These are phyloP conservation scores for Pleomassaria siparia DNA, from an alignment of 2,329 filamentous ascomycete species.

Conservation along the genomic window DNA sequence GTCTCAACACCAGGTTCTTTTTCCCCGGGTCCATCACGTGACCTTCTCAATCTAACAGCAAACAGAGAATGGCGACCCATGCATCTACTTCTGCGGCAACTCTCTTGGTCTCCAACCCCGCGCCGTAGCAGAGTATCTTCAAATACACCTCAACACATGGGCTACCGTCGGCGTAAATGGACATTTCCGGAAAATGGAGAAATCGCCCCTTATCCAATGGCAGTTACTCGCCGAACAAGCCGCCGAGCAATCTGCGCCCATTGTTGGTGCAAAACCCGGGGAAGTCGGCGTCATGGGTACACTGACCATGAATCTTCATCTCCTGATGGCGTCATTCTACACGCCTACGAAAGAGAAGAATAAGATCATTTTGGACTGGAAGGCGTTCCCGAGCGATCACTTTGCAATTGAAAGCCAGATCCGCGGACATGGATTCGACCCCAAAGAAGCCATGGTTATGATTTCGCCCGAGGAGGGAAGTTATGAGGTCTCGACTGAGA, in stretches of 20 bases:
- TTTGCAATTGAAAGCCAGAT: slow-evolving; percentile 85
- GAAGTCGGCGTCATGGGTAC: slow-evolving; percentile 90
- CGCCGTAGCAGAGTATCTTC: slow-evolving; percentile 64
- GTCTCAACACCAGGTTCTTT: slow-evolving; percentile 17
- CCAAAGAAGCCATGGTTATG: slow-evolving; percentile 68
- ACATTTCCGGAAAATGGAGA: slow-evolving; percentile 70
- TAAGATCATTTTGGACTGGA: slow-evolving; percentile 84
- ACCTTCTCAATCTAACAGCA: neutral
- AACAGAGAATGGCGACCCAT: slow-evolving; percentile 40
- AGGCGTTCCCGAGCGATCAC: slow-evolving; percentile 85
- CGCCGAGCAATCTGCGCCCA: slow-evolving; percentile 65
- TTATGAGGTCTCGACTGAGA: slow-evolving; percentile 64
- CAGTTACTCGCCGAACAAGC: slow-evolving; percentile 77
- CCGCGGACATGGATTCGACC: slow-evolving; percentile 64
- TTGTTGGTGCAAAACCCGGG: slow-evolving; percentile 70
- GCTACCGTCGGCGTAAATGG: slow-evolving; percentile 79
- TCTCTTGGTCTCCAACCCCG: slow-evolving; percentile 82
- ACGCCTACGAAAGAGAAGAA: slow-evolving; percentile 64
- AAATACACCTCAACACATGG: slow-evolving; percentile 79
- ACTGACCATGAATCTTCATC: slow-evolving; percentile 76
- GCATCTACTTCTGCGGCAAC: slow-evolving; percentile 85
- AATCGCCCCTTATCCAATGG: slow-evolving; percentile 72
- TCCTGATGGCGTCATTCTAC: slow-evolving; percentile 87
- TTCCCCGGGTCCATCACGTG: neutral
- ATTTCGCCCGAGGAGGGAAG: slow-evolving; percentile 62